Evolutionary conservation across 176 grass and related monocot genomes (phyloP).

Genomic region (Poa annua): DNA sequence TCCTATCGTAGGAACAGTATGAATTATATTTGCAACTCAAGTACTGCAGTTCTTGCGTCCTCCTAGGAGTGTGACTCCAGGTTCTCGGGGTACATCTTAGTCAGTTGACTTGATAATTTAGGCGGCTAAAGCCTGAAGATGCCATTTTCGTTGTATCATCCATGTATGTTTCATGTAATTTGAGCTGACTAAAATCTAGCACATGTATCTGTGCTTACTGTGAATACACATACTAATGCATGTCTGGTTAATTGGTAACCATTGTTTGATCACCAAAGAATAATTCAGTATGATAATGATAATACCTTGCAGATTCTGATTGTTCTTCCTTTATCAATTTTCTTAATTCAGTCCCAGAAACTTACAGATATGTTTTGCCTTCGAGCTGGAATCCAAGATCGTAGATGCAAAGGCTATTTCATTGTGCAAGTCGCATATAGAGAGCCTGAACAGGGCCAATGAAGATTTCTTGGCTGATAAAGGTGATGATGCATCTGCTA

Average conservation of each 20-base stretch:
- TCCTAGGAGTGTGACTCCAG: background rate
- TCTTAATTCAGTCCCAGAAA: slow-evolving; percentile 70
- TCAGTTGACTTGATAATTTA: background rate
- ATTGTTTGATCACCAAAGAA: background rate
- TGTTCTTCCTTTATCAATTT: background rate
- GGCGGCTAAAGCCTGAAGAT: background rate
- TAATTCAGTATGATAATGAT: background rate
- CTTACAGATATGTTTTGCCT: slow-evolving; percentile 71
- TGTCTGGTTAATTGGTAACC: background rate
- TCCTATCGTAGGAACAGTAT: background rate
- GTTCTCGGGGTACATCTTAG: slow-evolving; percentile 1
- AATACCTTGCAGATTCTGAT: background rate
- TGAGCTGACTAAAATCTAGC: background rate
- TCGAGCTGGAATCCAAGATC: slow-evolving; percentile 53
- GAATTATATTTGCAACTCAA: background rate
- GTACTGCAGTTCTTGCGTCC: background rate
- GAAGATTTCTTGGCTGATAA: background rate
- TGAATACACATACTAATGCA: background rate
- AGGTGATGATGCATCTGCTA: slow-evolving; percentile 30
- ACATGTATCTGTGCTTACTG: background rate
- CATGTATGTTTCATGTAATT: background rate
- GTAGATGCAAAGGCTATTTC: slow-evolving; percentile 68
- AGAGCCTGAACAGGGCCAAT: background rate
- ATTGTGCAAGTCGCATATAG: slow-evolving; percentile 60
- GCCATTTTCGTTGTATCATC: background rate